Percentiles rank a stretch among this genome's conserved stretches.
These are phyloP conservation scores for Verticillium zaregamsianum DNA, from an alignment of 2,329 filamentous ascomycete species.

Conservation along the genomic window DNA sequence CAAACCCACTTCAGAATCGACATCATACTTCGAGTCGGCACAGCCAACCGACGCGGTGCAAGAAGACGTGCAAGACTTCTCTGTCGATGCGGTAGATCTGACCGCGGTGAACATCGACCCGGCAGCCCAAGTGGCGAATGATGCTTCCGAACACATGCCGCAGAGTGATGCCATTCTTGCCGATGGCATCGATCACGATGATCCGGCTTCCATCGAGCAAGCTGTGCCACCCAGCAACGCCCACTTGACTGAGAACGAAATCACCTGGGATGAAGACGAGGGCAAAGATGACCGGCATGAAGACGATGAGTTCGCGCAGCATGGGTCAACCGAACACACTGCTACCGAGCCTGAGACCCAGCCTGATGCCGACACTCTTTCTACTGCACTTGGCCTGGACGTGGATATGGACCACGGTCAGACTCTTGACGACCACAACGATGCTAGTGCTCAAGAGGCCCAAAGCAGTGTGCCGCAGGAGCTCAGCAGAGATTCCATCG, in stretches of 20 bases:
- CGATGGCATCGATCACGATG: neutral
- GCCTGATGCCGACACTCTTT: neutral
- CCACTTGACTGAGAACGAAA: neutral
- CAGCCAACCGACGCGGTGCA: neutral
- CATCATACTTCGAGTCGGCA: neutral
- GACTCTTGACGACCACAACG: neutral
- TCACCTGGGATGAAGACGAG: neutral
- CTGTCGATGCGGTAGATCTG: neutral
- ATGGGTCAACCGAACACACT: neutral
- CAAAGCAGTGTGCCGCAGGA: neutral
- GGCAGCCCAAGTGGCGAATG: neutral
- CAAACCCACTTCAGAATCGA: neutral
- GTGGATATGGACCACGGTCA: neutral
- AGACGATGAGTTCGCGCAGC: neutral
- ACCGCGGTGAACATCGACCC: neutral
- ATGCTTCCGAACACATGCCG: neutral
- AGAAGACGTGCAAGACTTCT: neutral
- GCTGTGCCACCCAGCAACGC: neutral
- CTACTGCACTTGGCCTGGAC: neutral
- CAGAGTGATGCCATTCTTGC: neutral
- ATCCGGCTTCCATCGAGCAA: neutral
- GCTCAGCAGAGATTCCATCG: slow-evolving; percentile 5
- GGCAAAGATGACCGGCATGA: neutral
- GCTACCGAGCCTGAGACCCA: neutral
- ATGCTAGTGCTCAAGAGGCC: neutral